Conservation (phyloP, 768 basidiomycete species). For the Mycena rebaudengoi region DNA sequence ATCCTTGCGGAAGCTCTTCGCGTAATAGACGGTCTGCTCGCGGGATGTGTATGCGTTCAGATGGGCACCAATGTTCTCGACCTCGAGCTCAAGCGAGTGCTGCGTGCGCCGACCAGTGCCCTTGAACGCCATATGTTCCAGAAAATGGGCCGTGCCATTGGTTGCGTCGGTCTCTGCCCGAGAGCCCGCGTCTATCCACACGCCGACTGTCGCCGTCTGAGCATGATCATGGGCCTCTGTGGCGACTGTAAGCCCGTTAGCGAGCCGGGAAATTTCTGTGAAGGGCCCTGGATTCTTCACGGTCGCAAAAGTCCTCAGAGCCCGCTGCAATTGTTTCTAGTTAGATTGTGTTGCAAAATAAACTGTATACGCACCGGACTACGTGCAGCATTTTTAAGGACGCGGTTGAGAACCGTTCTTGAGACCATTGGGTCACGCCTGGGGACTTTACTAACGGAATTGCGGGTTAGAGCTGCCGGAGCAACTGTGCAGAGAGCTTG, state of each 20-base stretch:
- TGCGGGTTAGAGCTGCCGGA: no score
- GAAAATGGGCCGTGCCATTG: constrained; percentile 97
- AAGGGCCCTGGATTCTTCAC: constrained; percentile 75
- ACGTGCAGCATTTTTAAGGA: constrained; percentile 41
- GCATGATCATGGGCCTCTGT: constrained; percentile 91
- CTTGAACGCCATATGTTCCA: constrained; percentile 99
- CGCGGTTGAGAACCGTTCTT: constrained; percentile 39
- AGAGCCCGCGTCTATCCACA: constrained; percentile 99
- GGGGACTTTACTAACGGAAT: no score
- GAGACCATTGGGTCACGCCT: constrained; percentile 42
- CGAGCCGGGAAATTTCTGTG: constrained; percentile 91
- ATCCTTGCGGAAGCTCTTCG: constrained; percentile 97
- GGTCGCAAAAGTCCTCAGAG: constrained; percentile 79
- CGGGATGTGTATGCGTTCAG: constrained; percentile 98
- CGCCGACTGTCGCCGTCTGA: constrained; percentile 97
- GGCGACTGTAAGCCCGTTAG: constrained; percentile 95
- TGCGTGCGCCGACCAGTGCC: constrained; percentile 91
- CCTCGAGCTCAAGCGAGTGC: constrained; percentile 92
- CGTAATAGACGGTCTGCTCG: constrained; percentile 99
- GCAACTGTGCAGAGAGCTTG: no score
- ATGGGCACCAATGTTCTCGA: constrained; percentile 97
- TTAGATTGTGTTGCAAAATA: background rate
- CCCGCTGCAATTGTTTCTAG: constrained; percentile 49
- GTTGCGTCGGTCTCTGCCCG: constrained; percentile 95
- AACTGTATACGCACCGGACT: constrained; percentile 40